phyloP scores from a whole-genome alignment of 345 rosid species.

The Corchorus capsularis region DNA sequence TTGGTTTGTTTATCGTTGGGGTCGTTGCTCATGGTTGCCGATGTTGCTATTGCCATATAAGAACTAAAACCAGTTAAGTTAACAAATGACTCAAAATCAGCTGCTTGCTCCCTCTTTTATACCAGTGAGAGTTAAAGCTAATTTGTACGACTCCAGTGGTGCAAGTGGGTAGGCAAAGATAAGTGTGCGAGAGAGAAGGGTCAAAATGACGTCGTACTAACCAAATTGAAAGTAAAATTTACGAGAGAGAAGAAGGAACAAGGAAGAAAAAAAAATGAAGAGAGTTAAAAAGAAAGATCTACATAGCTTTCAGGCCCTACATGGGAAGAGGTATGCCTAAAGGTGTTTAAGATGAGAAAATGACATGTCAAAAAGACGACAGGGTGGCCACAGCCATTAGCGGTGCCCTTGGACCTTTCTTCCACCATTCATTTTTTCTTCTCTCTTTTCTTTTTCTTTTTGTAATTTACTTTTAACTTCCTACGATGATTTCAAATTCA shows the following conservation, averaged over 20 bases:
- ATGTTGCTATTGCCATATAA: conserved; percentile 66
- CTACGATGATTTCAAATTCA: background rate
- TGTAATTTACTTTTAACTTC: background rate
- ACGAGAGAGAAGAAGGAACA: background rate
- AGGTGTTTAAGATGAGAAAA: conserved; percentile 57
- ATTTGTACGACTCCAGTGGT: conserved; percentile 31
- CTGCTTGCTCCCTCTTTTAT: conserved; percentile 27
- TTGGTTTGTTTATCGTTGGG: conserved; percentile 10
- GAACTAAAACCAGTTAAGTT: background rate
- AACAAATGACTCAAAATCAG: background rate
- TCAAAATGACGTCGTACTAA: background rate
- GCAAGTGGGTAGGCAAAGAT: conserved; percentile 36
- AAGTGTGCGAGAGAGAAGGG: conserved; percentile 9
- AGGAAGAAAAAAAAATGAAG: conserved; percentile 24
- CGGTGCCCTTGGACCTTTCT: conserved; percentile 66
- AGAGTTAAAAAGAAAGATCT: conserved; percentile 37
- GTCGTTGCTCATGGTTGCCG: conserved; percentile 58
- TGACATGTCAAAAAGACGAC: conserved; percentile 61
- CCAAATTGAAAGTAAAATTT: background rate
- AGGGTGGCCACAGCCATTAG: conserved; percentile 50
- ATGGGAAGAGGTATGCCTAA: conserved; percentile 27
- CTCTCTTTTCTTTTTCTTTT: background rate
- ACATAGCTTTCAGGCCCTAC: conserved; percentile 52
- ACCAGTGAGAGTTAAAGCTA: conserved; percentile 1
- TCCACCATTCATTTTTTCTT: background rate